Evolutionary conservation across 148 eudicot species (phyloP).

Genomic region (Rhododendron mucronatum): DNA sequence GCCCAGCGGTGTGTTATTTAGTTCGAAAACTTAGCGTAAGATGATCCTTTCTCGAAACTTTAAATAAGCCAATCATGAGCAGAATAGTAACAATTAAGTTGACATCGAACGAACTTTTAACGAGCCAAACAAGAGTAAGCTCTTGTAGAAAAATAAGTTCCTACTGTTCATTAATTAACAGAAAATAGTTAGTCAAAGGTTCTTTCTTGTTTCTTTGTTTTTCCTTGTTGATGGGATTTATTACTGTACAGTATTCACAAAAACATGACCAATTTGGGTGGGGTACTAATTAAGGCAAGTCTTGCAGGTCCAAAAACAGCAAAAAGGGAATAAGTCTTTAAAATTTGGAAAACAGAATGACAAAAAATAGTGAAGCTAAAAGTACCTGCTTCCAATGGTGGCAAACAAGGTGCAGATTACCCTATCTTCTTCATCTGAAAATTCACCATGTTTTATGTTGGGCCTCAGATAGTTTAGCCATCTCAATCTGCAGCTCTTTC

Average conservation of each 20-base stretch:
- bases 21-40: not conserved
- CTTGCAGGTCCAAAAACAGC: constrained; percentile 8
- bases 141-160: not conserved
- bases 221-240: not conserved
- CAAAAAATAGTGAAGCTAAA: not conserved
- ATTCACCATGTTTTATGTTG: constrained; percentile 32
- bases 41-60: too few species aligned
- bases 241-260: not conserved
- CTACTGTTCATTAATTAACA: not conserved
- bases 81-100: not conserved
- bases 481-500: constrained; percentile 35
- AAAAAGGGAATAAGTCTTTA: not conserved
- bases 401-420: constrained; percentile 30
- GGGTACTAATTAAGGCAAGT: not conserved
- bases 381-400: constrained; percentile 28
- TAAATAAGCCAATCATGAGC: not conserved
- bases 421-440: constrained; percentile 33
- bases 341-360: not conserved
- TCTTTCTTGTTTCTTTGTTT: not conserved
- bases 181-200: not conserved
- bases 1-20: not conserved
- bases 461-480: constrained; percentile 38
- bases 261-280: not conserved
- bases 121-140: not conserved
- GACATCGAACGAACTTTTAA: not conserved